Evolutionary conservation across 306 rosid genomes (phyloP).

Genomic region (Vicia faba): DNA sequence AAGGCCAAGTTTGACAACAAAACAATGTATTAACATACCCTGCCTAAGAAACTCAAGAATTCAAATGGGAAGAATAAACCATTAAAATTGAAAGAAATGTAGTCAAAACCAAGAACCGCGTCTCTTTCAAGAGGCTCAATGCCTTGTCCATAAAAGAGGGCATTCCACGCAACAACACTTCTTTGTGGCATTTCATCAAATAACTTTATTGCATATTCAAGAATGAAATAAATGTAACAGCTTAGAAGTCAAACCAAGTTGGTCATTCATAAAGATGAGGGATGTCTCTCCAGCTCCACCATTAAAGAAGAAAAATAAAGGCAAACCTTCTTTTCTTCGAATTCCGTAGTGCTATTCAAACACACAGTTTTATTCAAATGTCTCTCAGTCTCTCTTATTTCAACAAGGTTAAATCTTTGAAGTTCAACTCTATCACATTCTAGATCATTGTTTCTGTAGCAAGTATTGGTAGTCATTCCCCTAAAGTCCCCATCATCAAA

Average conservation of each 20-base stretch:
- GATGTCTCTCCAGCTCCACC: too few relatives aligned
- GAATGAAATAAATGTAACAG: conserved; percentile 22
- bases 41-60: conserved; percentile 18
- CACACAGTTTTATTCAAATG: too few relatives aligned
- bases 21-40: conserved; percentile 45
- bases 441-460: too few relatives aligned
- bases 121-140: conserved; percentile 43
- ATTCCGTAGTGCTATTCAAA: too few relatives aligned
- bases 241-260: conserved; percentile 44
- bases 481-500: too few relatives aligned
- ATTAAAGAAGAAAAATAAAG: too few relatives aligned
- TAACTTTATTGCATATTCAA: conserved; percentile 37
- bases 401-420: too few relatives aligned
- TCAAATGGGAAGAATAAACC: conserved; percentile 34
- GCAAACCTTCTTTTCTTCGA: too few relatives aligned
- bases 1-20: conserved; percentile 48
- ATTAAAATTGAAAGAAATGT: conserved; percentile 48
- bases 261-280: too few relatives aligned
- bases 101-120: conserved; percentile 47
- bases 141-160: conserved; percentile 45
- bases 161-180: conserved; percentile 62
- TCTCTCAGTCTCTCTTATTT: too few relatives aligned
- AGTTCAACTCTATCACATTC: too few relatives aligned
- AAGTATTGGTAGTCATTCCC: too few relatives aligned
- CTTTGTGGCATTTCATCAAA: conserved; percentile 57